phyloP scores from a whole-genome alignment of 176 grass and related monocot species.

The Dactylis glomerata region DNA sequence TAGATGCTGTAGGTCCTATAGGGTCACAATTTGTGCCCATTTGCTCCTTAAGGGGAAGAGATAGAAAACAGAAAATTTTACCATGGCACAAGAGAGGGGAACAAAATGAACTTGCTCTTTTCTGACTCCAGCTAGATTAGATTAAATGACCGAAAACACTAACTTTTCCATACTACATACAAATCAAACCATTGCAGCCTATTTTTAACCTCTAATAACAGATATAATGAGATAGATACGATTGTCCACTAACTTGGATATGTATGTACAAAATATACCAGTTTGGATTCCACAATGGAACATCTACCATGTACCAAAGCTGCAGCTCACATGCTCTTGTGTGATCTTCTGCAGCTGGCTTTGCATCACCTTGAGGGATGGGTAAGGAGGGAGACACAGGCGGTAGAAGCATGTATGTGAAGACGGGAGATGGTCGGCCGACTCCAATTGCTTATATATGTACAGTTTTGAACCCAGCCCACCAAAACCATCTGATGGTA shows the following conservation, averaged over 20 bases:
- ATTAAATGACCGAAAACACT: conserved; percentile 19
- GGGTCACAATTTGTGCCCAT: background rate
- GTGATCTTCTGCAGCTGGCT: conserved; percentile 69
- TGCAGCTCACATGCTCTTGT: conserved; percentile 87
- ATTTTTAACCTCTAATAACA: conserved; percentile 33
- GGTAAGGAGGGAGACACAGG: conserved; percentile 80
- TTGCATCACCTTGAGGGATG: conserved; percentile 47
- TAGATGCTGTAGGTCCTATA: background rate
- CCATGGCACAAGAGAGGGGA: background rate
- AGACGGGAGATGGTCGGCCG: conserved; percentile 69
- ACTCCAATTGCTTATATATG: conserved; percentile 71
- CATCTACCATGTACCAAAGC: conserved; percentile 72
- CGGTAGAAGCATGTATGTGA: conserved; percentile 98
- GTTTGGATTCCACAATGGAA: conserved; percentile 4
- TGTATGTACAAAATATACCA: conserved; percentile 52
- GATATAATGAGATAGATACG: conserved; percentile 22
- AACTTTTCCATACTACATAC: conserved; percentile 21
- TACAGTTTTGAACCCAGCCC: conserved; percentile 84
- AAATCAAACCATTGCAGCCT: conserved; percentile 26
- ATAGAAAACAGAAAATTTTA: background rate
- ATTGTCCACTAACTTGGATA: conserved; percentile 26
- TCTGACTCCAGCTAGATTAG: conserved; percentile 34
- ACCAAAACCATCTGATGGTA: conserved; percentile 79
- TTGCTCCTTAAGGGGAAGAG: background rate
- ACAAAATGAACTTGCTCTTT: conserved; percentile 25